These are phyloP conservation scores for Debaryomyces nepalensis DNA, from an alignment of 1,139 yeast genomes.

Conservation along the genomic window DNA sequence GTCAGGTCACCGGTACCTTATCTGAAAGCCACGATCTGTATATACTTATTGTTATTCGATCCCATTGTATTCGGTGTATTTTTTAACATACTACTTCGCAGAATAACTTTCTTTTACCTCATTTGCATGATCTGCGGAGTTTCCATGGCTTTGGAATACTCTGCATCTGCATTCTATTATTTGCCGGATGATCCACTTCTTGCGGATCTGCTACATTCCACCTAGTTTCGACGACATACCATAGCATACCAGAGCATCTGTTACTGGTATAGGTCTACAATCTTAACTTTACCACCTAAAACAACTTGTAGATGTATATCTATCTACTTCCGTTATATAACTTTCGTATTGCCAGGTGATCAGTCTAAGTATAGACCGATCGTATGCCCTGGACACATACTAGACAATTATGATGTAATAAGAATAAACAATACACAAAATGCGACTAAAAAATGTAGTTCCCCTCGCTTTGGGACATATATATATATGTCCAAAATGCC, in stretches of 20 bases:
- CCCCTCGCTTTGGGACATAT: slow-evolving; percentile 10
- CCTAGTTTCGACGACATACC: not conserved
- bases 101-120: not conserved
- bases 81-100: slow-evolving; percentile 6
- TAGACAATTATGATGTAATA: slow-evolving; percentile 12
- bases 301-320: not conserved
- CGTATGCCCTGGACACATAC: slow-evolving; percentile 2
- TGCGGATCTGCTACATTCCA: not conserved
- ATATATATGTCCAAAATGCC: slow-evolving; percentile 7
- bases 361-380: slow-evolving; percentile 2
- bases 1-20: not conserved
- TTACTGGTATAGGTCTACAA: not conserved
- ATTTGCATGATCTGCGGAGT: not conserved
- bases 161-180: not conserved
- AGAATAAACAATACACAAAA: slow-evolving; percentile 12
- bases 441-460: slow-evolving; percentile 1
- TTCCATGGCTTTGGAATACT: not conserved
- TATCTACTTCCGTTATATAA: not conserved
- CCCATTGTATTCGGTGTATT: not conserved
- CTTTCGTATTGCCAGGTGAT: slow-evolving; percentile 1
- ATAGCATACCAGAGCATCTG: not conserved
- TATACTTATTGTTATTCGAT: not conserved
- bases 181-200: not conserved
- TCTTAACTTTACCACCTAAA: not conserved
- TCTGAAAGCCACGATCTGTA: not conserved